phyloP scores from a whole-genome alignment of 495 filamentous ascomycete species.

The Xylaria scruposa region DNA sequence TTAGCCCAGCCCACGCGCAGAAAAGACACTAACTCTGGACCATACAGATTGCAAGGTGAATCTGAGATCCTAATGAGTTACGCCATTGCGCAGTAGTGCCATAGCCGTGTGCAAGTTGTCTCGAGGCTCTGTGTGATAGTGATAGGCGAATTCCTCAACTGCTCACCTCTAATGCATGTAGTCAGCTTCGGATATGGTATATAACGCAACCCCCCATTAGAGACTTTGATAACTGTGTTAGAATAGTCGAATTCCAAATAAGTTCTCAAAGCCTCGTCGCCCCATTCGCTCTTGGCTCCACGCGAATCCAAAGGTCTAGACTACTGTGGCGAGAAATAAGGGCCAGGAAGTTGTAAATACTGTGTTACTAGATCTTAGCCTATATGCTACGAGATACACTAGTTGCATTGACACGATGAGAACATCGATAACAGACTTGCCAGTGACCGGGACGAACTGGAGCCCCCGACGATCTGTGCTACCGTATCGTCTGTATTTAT shows the following conservation, averaged over 20 bases:
- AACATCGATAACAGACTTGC: neutral
- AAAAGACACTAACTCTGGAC: conserved; percentile 12
- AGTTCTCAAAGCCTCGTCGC: neutral
- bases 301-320: neutral
- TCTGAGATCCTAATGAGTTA: conserved; percentile 41
- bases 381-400: neutral
- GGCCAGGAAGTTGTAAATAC: neutral
- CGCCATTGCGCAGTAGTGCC: too few relatives aligned
- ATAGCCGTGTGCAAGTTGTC: neutral
- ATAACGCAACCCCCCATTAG: neutral
- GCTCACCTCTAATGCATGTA: neutral
- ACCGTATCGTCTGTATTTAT: neutral
- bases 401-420: neutral
- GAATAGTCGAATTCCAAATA: neutral
- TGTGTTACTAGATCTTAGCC: neutral
- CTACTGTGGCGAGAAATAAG: neutral
- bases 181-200: neutral
- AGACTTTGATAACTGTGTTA: neutral
- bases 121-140: neutral
- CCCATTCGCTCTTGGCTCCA: neutral
- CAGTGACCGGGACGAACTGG: neutral
- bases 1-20: too few relatives aligned
- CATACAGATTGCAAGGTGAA: conserved; percentile 52
- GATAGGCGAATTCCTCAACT: neutral
- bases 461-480: neutral